Evolutionary conservation across 148 eudicot species (phyloP), one percentile per base, ranked within the genome.

Genomic region (Rhododendron ovatum): DNA sequence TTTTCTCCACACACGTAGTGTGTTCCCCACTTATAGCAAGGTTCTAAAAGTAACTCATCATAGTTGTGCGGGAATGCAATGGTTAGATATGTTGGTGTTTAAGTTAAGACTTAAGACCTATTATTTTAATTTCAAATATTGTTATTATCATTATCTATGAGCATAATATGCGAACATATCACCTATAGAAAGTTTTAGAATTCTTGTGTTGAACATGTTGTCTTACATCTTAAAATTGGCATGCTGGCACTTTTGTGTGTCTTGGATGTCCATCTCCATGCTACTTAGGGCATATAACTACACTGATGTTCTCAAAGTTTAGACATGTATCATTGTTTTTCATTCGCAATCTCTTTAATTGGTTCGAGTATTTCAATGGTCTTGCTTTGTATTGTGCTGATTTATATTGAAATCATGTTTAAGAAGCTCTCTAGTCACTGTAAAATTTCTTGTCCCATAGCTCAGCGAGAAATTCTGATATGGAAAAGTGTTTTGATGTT

Each of bases 311-410:
- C 79, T 71, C 18, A 74, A 26, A 81, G 55, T 45, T 17, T 47
- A 78, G 69, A 69, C 13, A 28, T 0, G 50, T 45, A 9, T 4
- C 41, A 45, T 53, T 74, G 22, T 22, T 78, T 78, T 78, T 78
- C 51, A 7, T 10, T 45, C 15, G 15, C 51, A 24, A 3, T 81
- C 67, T 24, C 7, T 53, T 82, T 41, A 14, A n/a, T 30, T 47
- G 9, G 28, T 87, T 48, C 35, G 1, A 11, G 37, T 85, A 65
- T 61, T 86, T 57, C 74, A 80, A 53, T 73, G 10, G 41, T 75
- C 37, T 43, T 82, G 51, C 84, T 48, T 80, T 83, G 43, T 47
- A 63, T 87, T 78, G 18, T 81, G 57, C 74, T 59, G 75, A 80
- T 73, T 67, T 30, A 83, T 83, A 4, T 43, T 15, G 26, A 71